Evolutionary conservation across 148 eudicot species (phyloP).

Genomic region (Diospyros lotus): DNA sequence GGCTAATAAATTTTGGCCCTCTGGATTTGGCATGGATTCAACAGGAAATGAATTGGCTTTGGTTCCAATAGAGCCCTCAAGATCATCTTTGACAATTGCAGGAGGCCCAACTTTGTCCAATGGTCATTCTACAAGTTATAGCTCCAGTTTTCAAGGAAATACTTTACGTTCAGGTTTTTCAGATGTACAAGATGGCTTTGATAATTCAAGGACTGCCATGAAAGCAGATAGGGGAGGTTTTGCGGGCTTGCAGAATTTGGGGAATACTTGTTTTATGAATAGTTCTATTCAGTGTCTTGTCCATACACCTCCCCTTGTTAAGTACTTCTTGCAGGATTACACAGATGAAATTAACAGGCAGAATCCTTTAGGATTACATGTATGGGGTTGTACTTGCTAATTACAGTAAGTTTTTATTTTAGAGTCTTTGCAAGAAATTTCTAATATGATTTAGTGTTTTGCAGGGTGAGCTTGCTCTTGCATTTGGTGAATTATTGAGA

Average conservation of each 20-base stretch:
- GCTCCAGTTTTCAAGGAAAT: conserved; percentile 37
- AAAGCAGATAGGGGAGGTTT: conserved; percentile 70
- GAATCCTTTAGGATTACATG: conserved; percentile 90
- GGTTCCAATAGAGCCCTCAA: conserved; percentile 82
- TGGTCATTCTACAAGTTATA: conserved; percentile 51
- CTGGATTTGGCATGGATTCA: conserved; percentile 47
- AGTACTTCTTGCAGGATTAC: conserved; percentile 79
- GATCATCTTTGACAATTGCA: conserved; percentile 79
- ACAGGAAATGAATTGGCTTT: conserved; percentile 75
- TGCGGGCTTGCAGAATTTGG: conserved; percentile 92
- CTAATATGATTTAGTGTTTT: conserved; percentile 20
- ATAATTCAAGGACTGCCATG: conserved; percentile 25
- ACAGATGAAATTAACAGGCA: conserved; percentile 79
- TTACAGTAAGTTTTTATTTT: neutral
- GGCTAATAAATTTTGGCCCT: conserved; percentile 27
- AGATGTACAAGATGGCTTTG: conserved; percentile 47
- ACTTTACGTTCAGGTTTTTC: conserved; percentile 32
- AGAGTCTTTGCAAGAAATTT: conserved; percentile 3
- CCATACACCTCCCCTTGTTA: conserved; percentile 82
- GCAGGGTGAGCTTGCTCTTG: conserved; percentile 98
- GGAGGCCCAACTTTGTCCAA: conserved; percentile 88
- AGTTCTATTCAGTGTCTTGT: conserved; percentile 93
- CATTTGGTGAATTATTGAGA: conserved; percentile 92
- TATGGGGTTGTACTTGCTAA: conserved; percentile 30
- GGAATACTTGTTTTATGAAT: conserved; percentile 98